Base-by-base conservation (phyloP, 345 rosid species). In the Pistacia integerrima region DNA sequence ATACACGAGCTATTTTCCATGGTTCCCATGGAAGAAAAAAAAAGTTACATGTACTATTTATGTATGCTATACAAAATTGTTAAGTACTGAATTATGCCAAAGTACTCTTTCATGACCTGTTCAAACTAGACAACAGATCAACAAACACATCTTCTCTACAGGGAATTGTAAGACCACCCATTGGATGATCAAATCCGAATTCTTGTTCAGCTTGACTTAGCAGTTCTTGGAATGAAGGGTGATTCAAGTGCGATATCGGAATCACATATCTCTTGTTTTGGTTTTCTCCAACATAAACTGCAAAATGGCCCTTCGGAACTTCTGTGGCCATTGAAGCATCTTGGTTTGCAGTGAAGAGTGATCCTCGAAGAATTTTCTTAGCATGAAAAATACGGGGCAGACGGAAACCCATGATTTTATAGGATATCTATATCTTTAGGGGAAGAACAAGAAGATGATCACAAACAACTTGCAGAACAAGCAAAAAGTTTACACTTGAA, bases 161-260 rank as follows among this genome's bases (percentile, higher is more conserved):
- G 2, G 90, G 93, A 35, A 92, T 83, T 12, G 83, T 90, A 22
- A 90, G 73, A 51, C 88, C 88, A 1, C 91, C 91, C 80, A 74
- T 88, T 0, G 88, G 89, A 82, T 87, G 90, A 56, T 87, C 59
- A 11, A 78, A 85, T 0, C 91, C 88, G 17, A 82, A 85, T 68
- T 88, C 93, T 77, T 92, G 89, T 30, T 86, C 94, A 0, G 87
- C 82, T 78, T 76, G 81, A 8, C 78, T 73, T 25, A 89, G 83
- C 70, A 87, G 74, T n/a, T 72, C 85, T 64, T 82, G 91, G 36
- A 92, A 90, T 0, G 82, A 79, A 69, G 90, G 83, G 3, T 85
- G 76, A 49, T 60, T 85, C 67, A 85, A 64, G 48, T 75, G 81
- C 8, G 88, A 84, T 10, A 90, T 1, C n/a, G 92, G 90, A 10